These are phyloP conservation scores for Malassezia sp. DNA, from an alignment of 1,284 basidiomycete species.

Conservation along the genomic window DNA sequence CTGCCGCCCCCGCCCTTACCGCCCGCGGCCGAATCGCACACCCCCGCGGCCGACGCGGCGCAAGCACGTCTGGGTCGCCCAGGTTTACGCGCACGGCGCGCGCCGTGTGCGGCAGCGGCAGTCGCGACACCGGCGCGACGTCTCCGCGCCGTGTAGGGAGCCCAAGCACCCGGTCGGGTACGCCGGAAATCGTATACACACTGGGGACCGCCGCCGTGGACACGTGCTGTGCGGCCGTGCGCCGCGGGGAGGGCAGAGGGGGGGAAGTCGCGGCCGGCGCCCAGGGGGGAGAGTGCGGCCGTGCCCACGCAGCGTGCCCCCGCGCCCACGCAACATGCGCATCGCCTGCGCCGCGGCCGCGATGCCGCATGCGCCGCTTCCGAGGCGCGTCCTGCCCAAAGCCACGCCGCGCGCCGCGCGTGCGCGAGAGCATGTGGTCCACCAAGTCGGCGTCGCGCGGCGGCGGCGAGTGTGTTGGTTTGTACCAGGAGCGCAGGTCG, in stretches of 20 bases:
- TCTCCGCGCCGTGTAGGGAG: constrained; percentile 12
- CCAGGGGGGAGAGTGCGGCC: no score
- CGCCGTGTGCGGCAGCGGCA: not conserved
- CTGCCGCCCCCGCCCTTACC: no score
- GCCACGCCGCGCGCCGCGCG: constrained; percentile 7
- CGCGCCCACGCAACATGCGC: no score
- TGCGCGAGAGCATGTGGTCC: constrained; percentile 35
- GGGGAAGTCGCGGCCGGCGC: no score
- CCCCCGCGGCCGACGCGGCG: no score
- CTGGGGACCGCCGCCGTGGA: not conserved
- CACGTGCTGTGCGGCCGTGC: not conserved
- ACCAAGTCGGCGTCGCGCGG: constrained; percentile 21
- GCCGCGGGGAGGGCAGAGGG: no score
- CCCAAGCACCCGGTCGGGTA: not conserved
- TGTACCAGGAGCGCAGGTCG: constrained; percentile 5
- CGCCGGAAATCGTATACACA: not conserved
- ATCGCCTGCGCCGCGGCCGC: not conserved
- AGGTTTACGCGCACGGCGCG: not conserved
- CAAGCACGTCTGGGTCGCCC: not conserved
- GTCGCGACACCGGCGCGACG: not conserved
- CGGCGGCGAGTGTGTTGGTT: not conserved
- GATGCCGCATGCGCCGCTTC: not conserved
- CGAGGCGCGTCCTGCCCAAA: constrained; percentile 4
- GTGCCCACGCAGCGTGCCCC: no score
- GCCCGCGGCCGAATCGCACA: no score